These are phyloP conservation scores for Taphrina deformans DNA, from an alignment of 1,139 yeast species.

Conservation along the genomic window DNA sequence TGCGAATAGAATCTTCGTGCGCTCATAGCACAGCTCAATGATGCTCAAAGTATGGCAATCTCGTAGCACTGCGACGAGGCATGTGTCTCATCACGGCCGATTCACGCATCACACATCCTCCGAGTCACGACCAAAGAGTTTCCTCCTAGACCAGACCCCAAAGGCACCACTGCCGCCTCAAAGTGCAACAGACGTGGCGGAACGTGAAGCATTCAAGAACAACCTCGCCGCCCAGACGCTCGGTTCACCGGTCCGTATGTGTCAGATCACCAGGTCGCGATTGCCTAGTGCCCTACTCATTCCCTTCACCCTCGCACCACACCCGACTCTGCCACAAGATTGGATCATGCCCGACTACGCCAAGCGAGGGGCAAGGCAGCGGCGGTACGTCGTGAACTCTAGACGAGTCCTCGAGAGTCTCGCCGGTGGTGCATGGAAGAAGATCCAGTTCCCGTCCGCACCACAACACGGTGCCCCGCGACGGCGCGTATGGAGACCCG, in stretches of 20 bases:
- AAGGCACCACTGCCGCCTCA: background rate
- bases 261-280: slow-evolving; percentile 12
- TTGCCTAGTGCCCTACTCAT: slow-evolving; percentile 10
- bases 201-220: background rate
- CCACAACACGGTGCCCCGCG: background rate
- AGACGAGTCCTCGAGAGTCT: background rate
- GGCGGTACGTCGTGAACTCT: slow-evolving; percentile 6
- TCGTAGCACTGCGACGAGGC: too few relatives aligned
- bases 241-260: slow-evolving; percentile 23
- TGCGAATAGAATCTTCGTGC: too few relatives aligned
- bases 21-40: too few relatives aligned
- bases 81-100: too few relatives aligned
- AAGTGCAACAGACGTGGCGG: background rate
- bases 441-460: slow-evolving; percentile 1
- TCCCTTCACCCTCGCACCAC: slow-evolving; percentile 4
- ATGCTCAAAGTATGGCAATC: too few relatives aligned
- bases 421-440: slow-evolving; percentile 14
- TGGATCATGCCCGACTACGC: slow-evolving; percentile 28
- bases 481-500: slow-evolving; percentile 20
- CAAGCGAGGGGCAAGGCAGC: background rate
- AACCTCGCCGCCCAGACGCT: background rate
- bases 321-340: slow-evolving; percentile 9
- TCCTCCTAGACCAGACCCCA: background rate
- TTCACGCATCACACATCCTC: background rate
- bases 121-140: background rate